Conservation (phyloP, 306 rosid genomes). For the Fragaria vesca region DNA sequence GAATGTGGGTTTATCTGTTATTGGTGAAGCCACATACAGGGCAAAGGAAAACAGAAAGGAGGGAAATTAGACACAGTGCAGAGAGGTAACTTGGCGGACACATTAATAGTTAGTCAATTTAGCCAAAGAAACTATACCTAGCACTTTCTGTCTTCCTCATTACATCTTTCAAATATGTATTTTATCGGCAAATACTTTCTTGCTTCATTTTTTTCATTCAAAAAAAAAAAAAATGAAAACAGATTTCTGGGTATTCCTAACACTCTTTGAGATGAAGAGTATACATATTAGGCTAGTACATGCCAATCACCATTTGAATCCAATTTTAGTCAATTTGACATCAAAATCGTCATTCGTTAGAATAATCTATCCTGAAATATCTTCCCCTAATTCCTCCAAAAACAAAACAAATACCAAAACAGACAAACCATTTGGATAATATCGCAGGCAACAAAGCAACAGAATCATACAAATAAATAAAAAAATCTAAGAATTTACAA, state of each 20-base stretch:
- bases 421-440: not conserved
- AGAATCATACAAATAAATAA: too few relatives aligned
- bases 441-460: not conserved
- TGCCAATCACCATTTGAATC: not conserved
- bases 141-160: not conserved
- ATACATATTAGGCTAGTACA: not conserved
- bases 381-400: too few relatives aligned
- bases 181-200: not conserved
- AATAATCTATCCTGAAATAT: not conserved
- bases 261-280: too few relatives aligned
- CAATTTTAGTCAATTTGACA: not conserved
- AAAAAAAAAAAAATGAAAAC: too few relatives aligned
- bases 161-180: too few relatives aligned
- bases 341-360: too few relatives aligned
- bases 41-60: not conserved
- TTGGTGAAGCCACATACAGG: not conserved
- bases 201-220: too few relatives aligned
- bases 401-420: not conserved
- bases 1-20: constrained; percentile 1
- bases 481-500: too few relatives aligned
- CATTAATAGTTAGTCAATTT: not conserved
- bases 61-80: not conserved
- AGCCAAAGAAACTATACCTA: not conserved
- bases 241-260: too few relatives aligned
- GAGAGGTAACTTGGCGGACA: not conserved